Base-by-base conservation (phyloP, 192 early-diverging fungal genomes). In the Globomyces pollinis-pini region DNA sequence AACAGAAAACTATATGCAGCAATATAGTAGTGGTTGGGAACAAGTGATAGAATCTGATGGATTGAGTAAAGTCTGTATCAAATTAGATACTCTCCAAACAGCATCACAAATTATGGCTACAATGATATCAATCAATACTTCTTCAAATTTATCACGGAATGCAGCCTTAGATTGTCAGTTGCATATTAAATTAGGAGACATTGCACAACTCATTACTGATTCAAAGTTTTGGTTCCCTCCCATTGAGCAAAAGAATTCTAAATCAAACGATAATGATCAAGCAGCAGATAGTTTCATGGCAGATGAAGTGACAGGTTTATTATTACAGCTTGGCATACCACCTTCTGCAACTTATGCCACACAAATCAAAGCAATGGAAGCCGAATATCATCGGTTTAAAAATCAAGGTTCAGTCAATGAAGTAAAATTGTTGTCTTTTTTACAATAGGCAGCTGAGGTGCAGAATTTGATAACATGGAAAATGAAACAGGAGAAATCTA, bases 271-370 rank as follows among this genome's bases (percentile, higher is more conserved):
- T 20, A 66, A 70, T 41, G 61, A n/a, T 2, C 32, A 12, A 3
- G 75, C 78, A 6, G 54, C 36, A 23, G 70, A 71, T 4, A 56
- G 63, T n/a, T 72, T 73, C 38, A 72, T 72, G 67, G 39, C 28
- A 15, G 78, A 80, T 50, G 78, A 80, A 51, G 70, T 78, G 2
- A 59, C 71, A 3, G 78, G 78, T 5, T 55, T 78, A 24, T 63
- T 80, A 29, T 44, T 68, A 31, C 53, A 63, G 9, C 64, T 80
- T 3, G 75, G 68, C 0, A 61, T 79, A 7, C 24, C 63, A n/a
- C 59, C 43, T 26, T 39, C 29, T 50, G 67, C 70, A 24, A 70
- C 55, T 51, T 62, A 80, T 47, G 59, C 63, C 1, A 38, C 41
- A 1, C 69, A 74, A 60, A 29, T 80, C 0, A 60, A 66, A 45